Conservation (phyloP, 1,139 yeast species). For the Kodamaea sp. region DNA sequence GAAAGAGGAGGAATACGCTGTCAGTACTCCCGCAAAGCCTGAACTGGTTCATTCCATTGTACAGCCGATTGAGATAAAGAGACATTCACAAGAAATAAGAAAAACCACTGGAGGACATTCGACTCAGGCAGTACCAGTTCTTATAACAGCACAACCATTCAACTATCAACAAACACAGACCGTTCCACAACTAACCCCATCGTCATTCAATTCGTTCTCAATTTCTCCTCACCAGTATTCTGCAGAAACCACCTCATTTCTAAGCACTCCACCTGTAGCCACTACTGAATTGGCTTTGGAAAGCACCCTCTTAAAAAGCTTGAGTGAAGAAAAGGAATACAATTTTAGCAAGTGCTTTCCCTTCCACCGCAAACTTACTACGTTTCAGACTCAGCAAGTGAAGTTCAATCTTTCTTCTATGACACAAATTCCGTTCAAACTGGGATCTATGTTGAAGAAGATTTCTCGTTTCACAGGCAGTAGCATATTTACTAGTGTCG, state of each 20-base stretch:
- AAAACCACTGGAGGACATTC: background rate
- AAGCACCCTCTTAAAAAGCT: conserved; percentile 23
- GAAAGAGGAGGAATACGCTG: conserved; percentile 32
- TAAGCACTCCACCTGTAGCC: conserved; percentile 4
- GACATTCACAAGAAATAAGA: conserved; percentile 8
- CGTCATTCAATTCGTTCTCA: conserved; percentile 1
- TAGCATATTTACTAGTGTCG: conserved; percentile 54
- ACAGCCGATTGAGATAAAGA: conserved; percentile 13
- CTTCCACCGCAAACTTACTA: conserved; percentile 65
- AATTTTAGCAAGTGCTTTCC: conserved; percentile 83
- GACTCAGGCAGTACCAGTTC: background rate
- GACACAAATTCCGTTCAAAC: conserved; percentile 33
- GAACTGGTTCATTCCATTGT: conserved; percentile 7
- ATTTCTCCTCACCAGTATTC: conserved; percentile 8
- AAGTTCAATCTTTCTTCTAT: conserved; percentile 41
- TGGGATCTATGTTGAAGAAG: conserved; percentile 45
- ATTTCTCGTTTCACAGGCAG: conserved; percentile 51
- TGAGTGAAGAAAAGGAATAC: conserved; percentile 55
- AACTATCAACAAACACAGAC: background rate
- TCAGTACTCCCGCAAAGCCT: conserved; percentile 1
- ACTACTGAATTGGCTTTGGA: conserved; percentile 18
- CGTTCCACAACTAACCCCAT: background rate
- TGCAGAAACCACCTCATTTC: conserved; percentile 5
- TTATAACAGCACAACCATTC: background rate
- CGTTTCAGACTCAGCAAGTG: conserved; percentile 63